Conservation (phyloP, 192 early-diverging fungal genomes). For the Umbelopsis sp. region DNA sequence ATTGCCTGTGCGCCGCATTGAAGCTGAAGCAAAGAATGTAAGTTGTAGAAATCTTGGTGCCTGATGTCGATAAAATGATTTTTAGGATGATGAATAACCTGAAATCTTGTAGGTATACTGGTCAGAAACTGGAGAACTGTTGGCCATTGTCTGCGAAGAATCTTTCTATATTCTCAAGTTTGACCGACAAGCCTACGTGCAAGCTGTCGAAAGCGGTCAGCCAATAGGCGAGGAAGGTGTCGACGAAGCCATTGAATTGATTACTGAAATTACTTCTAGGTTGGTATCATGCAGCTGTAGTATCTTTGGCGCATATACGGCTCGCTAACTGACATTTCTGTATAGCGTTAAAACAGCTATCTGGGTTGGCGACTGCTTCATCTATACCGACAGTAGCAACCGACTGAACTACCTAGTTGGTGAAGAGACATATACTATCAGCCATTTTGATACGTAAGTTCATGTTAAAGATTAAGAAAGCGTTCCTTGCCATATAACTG, state of each 20-base stretch:
- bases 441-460: constrained; percentile 90
- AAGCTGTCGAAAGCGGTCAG: constrained; percentile 69
- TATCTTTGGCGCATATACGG: not conserved
- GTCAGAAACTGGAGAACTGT: constrained; percentile 93
- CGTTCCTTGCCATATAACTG: not conserved
- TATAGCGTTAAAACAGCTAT: constrained; percentile 86
- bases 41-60: too few species aligned
- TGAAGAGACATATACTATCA: constrained; percentile 89
- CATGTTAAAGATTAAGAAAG: not conserved
- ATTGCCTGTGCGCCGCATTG: constrained; percentile 87
- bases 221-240: constrained; percentile 88
- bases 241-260: constrained; percentile 95
- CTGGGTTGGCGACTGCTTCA: constrained; percentile 99
- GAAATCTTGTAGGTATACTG: constrained; percentile 72
- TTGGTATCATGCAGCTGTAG: constrained; percentile 40
- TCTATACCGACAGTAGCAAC: constrained; percentile 90
- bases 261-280: constrained; percentile 88
- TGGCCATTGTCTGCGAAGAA: constrained; percentile 92
- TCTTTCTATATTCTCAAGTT: constrained; percentile 94
- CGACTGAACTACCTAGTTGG: constrained; percentile 97
- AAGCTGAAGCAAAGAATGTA: constrained; percentile 82
- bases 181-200: constrained; percentile 82
- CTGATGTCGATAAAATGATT: not conserved
- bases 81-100: not conserved
- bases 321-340: not conserved